These are phyloP conservation scores for Linnemannia schmuckeri DNA, from an alignment of 192 early-diverging fungal species.

Conservation along the genomic window DNA sequence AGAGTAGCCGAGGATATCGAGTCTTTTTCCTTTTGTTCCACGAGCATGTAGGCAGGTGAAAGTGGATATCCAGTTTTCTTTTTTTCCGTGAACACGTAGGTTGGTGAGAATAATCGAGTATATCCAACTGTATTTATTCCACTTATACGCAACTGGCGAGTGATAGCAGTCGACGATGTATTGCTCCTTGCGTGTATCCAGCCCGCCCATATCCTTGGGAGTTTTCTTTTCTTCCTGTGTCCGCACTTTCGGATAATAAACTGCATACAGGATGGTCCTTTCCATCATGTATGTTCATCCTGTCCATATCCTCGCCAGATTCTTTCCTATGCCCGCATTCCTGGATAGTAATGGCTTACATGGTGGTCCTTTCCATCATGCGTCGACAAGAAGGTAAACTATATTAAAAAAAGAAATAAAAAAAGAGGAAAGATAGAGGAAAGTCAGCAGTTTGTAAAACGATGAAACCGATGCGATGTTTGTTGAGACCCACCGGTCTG, in stretches of 20 bases:
- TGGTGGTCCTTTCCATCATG: constrained; percentile 21
- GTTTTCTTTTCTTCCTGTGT: no score
- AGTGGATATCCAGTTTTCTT: no score
- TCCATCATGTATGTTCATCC: neutral
- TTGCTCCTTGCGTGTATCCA: no score
- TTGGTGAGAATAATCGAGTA: no score
- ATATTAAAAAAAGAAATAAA: neutral
- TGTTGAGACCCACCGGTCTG: neutral
- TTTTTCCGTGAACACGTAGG: no score
- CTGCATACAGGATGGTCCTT: constrained; percentile 21
- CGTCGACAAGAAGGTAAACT: constrained; percentile 37
- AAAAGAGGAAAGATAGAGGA: neutral
- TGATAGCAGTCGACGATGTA: no score
- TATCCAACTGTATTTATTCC: no score
- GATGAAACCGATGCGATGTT: neutral
- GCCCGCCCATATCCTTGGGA: no score
- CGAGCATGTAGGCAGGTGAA: no score
- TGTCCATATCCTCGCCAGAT: neutral
- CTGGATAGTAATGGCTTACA: neutral
- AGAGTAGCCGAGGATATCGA: neutral
- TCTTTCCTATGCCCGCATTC: neutral
- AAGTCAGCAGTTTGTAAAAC: neutral
- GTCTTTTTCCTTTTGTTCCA: neutral
- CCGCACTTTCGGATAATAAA: no score
- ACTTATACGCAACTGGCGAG: no score